Percentiles rank a stretch among this genome's conserved stretches.
phyloP scores from a whole-genome alignment of 768 basidiomycete genomes.

The Phaeolepiota aurea region DNA sequence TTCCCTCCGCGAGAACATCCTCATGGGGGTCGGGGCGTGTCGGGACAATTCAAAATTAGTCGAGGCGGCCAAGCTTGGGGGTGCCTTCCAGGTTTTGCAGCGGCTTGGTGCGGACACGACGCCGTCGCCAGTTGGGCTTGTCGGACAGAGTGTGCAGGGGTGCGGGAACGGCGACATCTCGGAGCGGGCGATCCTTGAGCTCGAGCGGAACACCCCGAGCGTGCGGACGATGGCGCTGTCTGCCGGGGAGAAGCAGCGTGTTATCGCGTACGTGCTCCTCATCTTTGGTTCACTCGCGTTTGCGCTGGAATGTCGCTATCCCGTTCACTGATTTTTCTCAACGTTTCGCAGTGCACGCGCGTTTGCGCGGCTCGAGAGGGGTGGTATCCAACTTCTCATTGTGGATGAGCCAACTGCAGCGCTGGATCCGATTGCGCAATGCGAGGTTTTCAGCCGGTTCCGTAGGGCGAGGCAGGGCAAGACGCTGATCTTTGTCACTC shows the following conservation, averaged over 20 bases:
- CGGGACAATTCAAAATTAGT: slow-evolving; percentile 7
- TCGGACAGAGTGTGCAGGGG: slow-evolving; percentile 20
- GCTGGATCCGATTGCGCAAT: slow-evolving; percentile 41
- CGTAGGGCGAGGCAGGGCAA: slow-evolving; percentile 25
- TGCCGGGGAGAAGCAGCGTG: slow-evolving; percentile 29
- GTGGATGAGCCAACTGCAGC: slow-evolving; percentile 46
- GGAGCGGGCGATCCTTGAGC: slow-evolving; percentile 16
- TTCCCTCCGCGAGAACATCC: slow-evolving; percentile 22
- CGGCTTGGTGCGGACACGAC: slow-evolving; percentile 26
- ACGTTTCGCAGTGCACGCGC: slow-evolving; percentile 26
- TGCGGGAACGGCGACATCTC: slow-evolving; percentile 18
- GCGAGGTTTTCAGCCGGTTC: slow-evolving; percentile 29
- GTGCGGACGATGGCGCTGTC: slow-evolving; percentile 16
- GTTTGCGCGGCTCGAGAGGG: slow-evolving; percentile 23
- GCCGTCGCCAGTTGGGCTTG: slow-evolving; percentile 19
- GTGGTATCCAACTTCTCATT: slow-evolving; percentile 31
- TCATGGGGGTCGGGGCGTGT: slow-evolving; percentile 14
- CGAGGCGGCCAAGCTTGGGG: slow-evolving; percentile 19
- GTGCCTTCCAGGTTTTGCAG: slow-evolving; percentile 23
- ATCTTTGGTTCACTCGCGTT: too few relatives aligned
- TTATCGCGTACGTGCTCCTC: slow-evolving; percentile 28
- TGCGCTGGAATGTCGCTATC: slow-evolving; percentile 1
- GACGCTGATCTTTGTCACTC: slow-evolving; percentile 43
- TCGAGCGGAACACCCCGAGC: slow-evolving; percentile 12
- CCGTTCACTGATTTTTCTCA: slow-evolving; percentile 3